phyloP scores from a whole-genome alignment of 805 yeast genomes.

The Isabelozyma heimii region DNA sequence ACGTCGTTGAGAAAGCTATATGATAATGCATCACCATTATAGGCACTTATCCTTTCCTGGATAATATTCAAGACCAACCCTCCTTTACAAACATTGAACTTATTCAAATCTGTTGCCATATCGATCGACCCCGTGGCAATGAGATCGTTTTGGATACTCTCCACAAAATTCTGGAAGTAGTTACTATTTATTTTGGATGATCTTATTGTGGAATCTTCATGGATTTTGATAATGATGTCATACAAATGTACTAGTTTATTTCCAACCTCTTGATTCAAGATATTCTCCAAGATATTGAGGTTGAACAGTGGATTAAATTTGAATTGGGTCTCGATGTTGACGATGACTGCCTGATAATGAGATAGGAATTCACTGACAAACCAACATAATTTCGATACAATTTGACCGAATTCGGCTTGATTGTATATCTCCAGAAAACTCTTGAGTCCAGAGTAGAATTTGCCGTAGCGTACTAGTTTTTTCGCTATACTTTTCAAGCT shows the following conservation, averaged over 20 bases:
- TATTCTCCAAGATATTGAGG: slow-evolving; percentile 52
- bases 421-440: slow-evolving; percentile 63
- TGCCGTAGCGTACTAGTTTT: slow-evolving; percentile 60
- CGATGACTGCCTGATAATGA: slow-evolving; percentile 25
- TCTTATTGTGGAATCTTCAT: slow-evolving; percentile 42
- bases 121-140: slow-evolving; percentile 47
- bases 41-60: slow-evolving; percentile 52
- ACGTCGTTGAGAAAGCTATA: slow-evolving; percentile 50
- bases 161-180: slow-evolving; percentile 28
- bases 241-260: slow-evolving; percentile 51
- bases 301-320: slow-evolving; percentile 50
- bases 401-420: slow-evolving; percentile 58
- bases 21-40: slow-evolving; percentile 64
- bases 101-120: slow-evolving; percentile 47
- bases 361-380: slow-evolving; percentile 39
- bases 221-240: slow-evolving; percentile 53
- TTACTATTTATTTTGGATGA: slow-evolving; percentile 11
- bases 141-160: slow-evolving; percentile 39
- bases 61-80: slow-evolving; percentile 67
- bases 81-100: slow-evolving; percentile 66
- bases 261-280: slow-evolving; percentile 22
- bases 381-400: slow-evolving; percentile 69
- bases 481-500: slow-evolving; percentile 69
- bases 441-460: slow-evolving; percentile 54
- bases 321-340: slow-evolving; percentile 55